Base-by-base conservation (phyloP, 495 filamentous ascomycete species). In the Xylaria longipes region DNA sequence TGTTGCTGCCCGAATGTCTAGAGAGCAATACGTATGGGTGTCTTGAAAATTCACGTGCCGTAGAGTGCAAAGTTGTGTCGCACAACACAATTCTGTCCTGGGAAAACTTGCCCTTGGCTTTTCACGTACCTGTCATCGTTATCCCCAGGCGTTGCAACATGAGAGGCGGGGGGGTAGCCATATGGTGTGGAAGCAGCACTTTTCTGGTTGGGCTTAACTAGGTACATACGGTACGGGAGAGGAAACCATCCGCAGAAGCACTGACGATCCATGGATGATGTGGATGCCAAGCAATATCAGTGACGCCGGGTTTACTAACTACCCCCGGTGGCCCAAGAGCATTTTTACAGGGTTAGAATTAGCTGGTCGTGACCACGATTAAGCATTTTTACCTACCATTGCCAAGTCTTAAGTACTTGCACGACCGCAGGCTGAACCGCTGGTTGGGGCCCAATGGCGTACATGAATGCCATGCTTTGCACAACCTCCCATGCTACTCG, bases 271-370 rank as follows among this genome's bases (percentile, higher is more conserved):
- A 98, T 5, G 94, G 92, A 82, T 97, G 92, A 54, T 87, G 87
- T 22, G 93, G 93, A 84, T 98, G 95, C 96, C 96, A 99, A 74
- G 95, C 94, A 35, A 98, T 82, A 80, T 97, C 97, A 83, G 98
- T 82, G 29, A 99, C 94, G 60, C 96, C 96, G 63, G 98, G 84
- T 73, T 91, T 92, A 75, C 83, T 88, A 76, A 87, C 89, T 2
- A 95, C 90, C n/a, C n/a, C 82, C 90, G 91, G 84, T 99, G 96
- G 4, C 96, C 96, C 81, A 88, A 91, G 70, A 99, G 87, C 74
- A 97, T 91, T 87, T 98, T 98, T 73, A 98, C 87, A 20, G 97
- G 96, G 56, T n/a, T n/a, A n/a, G n/a, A 45, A 17, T 45, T 15
- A 45, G 41, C 14, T 48, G 45, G 48, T 50, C 8, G 54, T 57